These are phyloP conservation scores for Odontarrhena argentea DNA, from an alignment of 345 rosid species.

Conservation along the genomic window DNA sequence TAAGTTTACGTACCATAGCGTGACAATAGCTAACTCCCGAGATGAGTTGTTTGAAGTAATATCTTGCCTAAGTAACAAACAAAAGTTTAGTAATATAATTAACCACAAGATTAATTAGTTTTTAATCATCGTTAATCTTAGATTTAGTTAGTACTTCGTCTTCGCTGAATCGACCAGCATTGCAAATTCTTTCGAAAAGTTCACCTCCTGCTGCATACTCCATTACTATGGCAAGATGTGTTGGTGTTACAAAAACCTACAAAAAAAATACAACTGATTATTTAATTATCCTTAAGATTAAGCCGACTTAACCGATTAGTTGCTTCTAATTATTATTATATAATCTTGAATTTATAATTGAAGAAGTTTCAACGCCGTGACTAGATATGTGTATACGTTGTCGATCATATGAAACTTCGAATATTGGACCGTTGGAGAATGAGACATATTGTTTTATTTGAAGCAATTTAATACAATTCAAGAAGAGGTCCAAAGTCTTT, in stretches of 20 bases:
- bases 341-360: not conserved
- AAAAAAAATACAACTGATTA: not conserved
- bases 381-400: constrained; percentile 23
- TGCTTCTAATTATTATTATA: not conserved
- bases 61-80: constrained; percentile 63
- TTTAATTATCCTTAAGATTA: not conserved
- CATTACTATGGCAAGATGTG: constrained; percentile 89
- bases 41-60: constrained; percentile 85
- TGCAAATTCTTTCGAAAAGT: constrained; percentile 79
- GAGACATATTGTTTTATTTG: constrained; percentile 8
- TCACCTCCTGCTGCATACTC: constrained; percentile 95
- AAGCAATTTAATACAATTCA: constrained; percentile 7
- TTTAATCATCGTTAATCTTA: not conserved
- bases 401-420: constrained; percentile 22
- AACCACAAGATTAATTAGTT: not conserved
- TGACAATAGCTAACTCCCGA: constrained; percentile 96
- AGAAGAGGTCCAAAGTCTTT: constrained; percentile 39
- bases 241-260: constrained; percentile 79
- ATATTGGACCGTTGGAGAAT: constrained; percentile 33
- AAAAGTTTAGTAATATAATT: constrained; percentile 9
- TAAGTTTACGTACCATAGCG: constrained; percentile 58
- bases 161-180: constrained; percentile 83
- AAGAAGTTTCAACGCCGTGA: constrained; percentile 37
- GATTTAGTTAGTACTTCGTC: constrained; percentile 55
- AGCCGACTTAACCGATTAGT: constrained; percentile 9